Evolutionary conservation across 495 filamentous ascomycete species (phyloP).

Genomic region (Penicillium lagena): DNA sequence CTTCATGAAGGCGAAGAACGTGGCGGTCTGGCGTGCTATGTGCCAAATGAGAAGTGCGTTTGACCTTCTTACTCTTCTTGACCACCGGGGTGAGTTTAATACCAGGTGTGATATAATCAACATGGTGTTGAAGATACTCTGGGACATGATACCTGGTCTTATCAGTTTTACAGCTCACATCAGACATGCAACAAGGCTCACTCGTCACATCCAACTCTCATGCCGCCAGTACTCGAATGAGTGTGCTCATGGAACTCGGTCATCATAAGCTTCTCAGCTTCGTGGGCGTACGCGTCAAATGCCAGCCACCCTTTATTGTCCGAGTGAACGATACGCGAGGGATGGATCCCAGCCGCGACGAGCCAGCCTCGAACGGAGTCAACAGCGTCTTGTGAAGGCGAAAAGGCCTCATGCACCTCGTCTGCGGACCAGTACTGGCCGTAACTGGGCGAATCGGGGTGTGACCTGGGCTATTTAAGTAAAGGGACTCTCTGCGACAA

Average conservation of each 20-base stretch:
- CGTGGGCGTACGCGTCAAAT: conserved; percentile 48
- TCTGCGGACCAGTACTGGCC: conserved; percentile 55
- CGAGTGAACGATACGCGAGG: conserved; percentile 39
- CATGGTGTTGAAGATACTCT: conserved; percentile 37
- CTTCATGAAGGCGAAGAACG: not conserved
- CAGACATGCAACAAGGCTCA: conserved; percentile 5
- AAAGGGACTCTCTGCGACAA: conserved; percentile 10
- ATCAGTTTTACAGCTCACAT: not conserved
- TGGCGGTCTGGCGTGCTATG: conserved; percentile 4
- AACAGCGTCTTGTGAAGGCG: conserved; percentile 42
- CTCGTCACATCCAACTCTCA: conserved; percentile 44
- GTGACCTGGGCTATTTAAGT: conserved; percentile 47
- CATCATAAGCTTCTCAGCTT: conserved; percentile 50
- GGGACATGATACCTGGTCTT: conserved; percentile 47
- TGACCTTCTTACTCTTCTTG: conserved; percentile 17
- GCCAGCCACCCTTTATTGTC: conserved; percentile 50
- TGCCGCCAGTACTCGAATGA: conserved; percentile 33
- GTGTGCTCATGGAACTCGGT: conserved; percentile 55
- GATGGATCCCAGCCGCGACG: conserved; percentile 39
- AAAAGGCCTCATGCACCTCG: conserved; percentile 49
- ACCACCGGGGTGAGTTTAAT: conserved; percentile 34
- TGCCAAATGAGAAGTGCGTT: conserved; percentile 14
- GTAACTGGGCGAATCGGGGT: conserved; percentile 53
- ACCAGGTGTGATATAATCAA: conserved; percentile 56
- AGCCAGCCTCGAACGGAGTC: conserved; percentile 41